Percentiles rank a stretch among this genome's conserved stretches.
Evolutionary conservation across 2,329 filamentous ascomycete species (phyloP).

Genomic region (Scolecobasidium constrictum): DNA sequence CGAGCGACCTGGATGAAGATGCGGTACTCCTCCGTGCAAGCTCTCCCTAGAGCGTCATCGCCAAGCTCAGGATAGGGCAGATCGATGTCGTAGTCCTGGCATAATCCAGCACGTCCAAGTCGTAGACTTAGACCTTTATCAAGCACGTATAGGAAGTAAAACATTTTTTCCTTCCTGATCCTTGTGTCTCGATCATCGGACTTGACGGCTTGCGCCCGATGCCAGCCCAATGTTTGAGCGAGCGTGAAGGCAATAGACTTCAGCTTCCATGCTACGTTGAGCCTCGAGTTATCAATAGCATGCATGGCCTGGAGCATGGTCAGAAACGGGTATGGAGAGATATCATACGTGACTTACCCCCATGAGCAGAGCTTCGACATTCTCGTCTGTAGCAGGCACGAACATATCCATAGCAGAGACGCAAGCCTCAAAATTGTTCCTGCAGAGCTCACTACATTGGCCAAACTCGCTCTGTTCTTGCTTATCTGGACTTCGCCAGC

Average conservation of each 20-base stretch:
- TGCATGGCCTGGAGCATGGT: slow-evolving; percentile 15
- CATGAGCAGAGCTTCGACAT: slow-evolving; percentile 23
- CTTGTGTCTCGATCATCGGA: slow-evolving; percentile 15
- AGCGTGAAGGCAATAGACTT: slow-evolving; percentile 18
- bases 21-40: slow-evolving; percentile 8
- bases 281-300: slow-evolving; percentile 24
- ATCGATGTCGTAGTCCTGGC: slow-evolving; percentile 28
- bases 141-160: slow-evolving; percentile 24
- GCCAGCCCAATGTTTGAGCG: slow-evolving; percentile 23
- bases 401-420: slow-evolving; percentile 23
- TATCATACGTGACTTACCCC: slow-evolving; percentile 13
- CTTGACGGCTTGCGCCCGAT: slow-evolving; percentile 23
- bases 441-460: slow-evolving; percentile 25
- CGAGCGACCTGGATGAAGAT: slow-evolving; percentile 12
- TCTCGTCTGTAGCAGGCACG: slow-evolving; percentile 23
- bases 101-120: slow-evolving; percentile 23
- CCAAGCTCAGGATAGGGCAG: slow-evolving; percentile 3
- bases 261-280: slow-evolving; percentile 23
- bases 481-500: slow-evolving; percentile 11
- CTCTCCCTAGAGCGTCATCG: slow-evolving; percentile 1
- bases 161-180: slow-evolving; percentile 7
- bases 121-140: slow-evolving; percentile 28
- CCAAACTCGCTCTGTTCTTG: slow-evolving; percentile 16
- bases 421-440: slow-evolving; percentile 31
- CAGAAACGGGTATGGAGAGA: neutral